Base-by-base conservation (phyloP, 345 rosid species). In the Turritis glabra region DNA sequence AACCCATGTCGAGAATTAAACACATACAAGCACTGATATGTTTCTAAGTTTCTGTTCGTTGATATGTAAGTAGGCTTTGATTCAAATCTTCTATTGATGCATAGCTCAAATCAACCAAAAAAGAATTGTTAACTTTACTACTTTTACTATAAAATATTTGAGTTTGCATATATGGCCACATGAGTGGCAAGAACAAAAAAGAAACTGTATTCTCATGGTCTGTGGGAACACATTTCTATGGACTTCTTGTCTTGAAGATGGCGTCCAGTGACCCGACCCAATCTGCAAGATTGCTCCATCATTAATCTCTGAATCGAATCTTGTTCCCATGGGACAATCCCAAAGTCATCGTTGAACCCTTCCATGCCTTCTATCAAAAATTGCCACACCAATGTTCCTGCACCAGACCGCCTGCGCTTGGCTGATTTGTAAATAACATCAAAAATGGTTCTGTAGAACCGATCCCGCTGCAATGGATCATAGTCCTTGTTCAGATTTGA, bases 301-400 rank as follows among this genome's bases (percentile, higher is more conserved):
- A 88, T 66, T 19, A 90, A 60, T 69, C 82, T 82, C 64, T 89
- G 84, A 15, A 84, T 85, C 3, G 93, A 79, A 7, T 82, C 76
- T 69, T 83, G 86, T 74, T 89, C 85, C 96, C 93, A 87, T 0
- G 97, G 96, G 8, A 92, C 90, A 5, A 92, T 71, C 43, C 97
- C 97, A 22, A 88, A 92, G 62, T 89, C 99, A 50, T 92, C 99
- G 11, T 79, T 89, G 41, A 87, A 92, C 27, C 85, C 90, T 69
- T 89, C 93, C 96, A 90, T 95, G 80, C 90, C 97, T 81, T 85
- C 80, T 1, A 89, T 86, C 14, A 92, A 72, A 30, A 86, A 84
- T 71, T 90, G 99, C 99, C 97, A 92, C 70, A 86, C 60, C 33
- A 95, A 58, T 43, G 97, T 84, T 10, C 99, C 97, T 19, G 90